Conservation (phyloP, 1,284 basidiomycete genomes). For the Leccinum variabile region DNA sequence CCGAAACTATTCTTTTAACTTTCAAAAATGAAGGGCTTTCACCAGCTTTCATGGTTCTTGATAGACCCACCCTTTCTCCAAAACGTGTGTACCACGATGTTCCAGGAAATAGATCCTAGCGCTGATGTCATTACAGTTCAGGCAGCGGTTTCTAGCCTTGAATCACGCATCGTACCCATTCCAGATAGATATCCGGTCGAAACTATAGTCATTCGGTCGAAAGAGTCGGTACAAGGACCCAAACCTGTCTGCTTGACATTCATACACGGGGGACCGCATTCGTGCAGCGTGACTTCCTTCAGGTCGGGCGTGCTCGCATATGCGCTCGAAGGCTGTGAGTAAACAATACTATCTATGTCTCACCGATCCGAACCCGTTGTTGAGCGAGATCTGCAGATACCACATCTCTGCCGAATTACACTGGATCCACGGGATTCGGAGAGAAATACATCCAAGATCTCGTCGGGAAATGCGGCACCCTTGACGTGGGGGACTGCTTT, state of each 20-base stretch:
- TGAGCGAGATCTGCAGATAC: conserved; percentile 43
- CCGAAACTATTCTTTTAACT: conserved; percentile 47
- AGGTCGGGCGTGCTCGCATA: conserved; percentile 43
- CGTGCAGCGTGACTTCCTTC: conserved; percentile 49
- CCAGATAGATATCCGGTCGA: conserved; percentile 51
- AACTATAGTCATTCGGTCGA: conserved; percentile 48
- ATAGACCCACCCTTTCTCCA: conserved; percentile 34
- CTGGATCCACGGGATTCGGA: conserved; percentile 60
- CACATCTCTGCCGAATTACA: conserved; percentile 66
- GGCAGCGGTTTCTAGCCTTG: conserved; percentile 41
- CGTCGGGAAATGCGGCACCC: conserved; percentile 58
- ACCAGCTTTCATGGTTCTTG: conserved; percentile 15
- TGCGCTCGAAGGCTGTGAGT: conserved; percentile 62
- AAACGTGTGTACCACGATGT: conserved; percentile 36
- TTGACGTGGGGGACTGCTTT: conserved; percentile 69
- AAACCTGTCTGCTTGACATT: conserved; percentile 49
- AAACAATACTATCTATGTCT: background rate
- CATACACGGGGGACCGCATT: conserved; percentile 75
- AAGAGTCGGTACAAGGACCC: conserved; percentile 12
- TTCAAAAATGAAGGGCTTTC: background rate
- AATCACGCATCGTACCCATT: conserved; percentile 45
- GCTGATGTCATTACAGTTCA: conserved; percentile 36
- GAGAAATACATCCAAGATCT: conserved; percentile 44
- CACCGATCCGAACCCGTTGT: background rate
- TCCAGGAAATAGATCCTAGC: background rate